Base-by-base conservation (phyloP, 2,329 filamentous ascomycete species). In the Aspergillus spinulosporus region DNA sequence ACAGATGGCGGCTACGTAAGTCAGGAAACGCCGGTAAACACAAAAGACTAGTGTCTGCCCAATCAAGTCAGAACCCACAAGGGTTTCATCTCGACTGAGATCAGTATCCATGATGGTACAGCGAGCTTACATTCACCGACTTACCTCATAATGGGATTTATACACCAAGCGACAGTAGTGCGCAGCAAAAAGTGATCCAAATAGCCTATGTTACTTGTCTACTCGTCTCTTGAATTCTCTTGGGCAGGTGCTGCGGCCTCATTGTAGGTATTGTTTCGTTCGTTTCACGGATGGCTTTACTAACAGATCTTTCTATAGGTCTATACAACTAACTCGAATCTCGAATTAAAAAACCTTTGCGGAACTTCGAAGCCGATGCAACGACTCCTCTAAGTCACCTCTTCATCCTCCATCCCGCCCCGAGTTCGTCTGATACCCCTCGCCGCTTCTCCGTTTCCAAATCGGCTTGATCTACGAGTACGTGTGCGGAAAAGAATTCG, bases 211-310 rank as follows among this genome's bases (percentile, higher is more conserved):
- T 11, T 5, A 14, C 4, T 34, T 37, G 32, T 40, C 31, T 31
- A n/a, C 29, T 7, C 28, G 39, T 29, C 11, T 9, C 9, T 14
- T 21, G 21, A 15, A 11, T 3, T 26, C 28, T n/a, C 45, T 46
- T 43, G 40, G 43, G 49, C 50, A 57, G 50, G 49, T 47, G 49
- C 49, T 39, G 50, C 43, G 26, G 45, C 42, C 40, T 44, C 7
- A 50, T 37, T 29, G 49, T 46, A 37, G n/a, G 53, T 45, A 29
- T 4, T 28, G 40, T 26, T 28, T 14, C 15, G 34, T 3, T 9
- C 8, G 8, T 5, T 21, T 14, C 14, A 43, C n/a, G 39, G 39
- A 26, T 45, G 43, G 28, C 43, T n/a, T 45, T 5, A 21, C 49
- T 57, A 57, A 57, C 15, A 45, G 36, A 11, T 48, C 8, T 9